phyloP scores from a whole-genome alignment of 148 eudicot species.

The Linanthus parryae region DNA sequence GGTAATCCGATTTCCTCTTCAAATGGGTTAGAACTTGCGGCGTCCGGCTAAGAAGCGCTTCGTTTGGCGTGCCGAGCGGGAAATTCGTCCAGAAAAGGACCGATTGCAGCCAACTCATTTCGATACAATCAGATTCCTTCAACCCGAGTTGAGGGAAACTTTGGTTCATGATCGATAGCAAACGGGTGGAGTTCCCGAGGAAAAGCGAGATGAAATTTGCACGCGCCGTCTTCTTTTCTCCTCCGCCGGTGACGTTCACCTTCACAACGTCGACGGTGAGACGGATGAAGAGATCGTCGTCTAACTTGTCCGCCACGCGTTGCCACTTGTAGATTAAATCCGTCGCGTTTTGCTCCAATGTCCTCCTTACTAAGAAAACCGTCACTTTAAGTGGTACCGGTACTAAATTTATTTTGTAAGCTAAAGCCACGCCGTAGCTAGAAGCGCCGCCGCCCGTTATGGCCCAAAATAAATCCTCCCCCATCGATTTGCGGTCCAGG shows the following conservation, averaged over 20 bases:
- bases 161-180: conserved; percentile 18
- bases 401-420: conserved; percentile 20
- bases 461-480: too few species aligned
- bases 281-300: conserved; percentile 28
- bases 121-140: conserved; percentile 18
- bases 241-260: neutral
- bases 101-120: conserved; percentile 37
- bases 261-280: conserved; percentile 7
- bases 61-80: conserved; percentile 11
- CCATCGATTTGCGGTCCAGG: neutral
- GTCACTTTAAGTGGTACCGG: conserved; percentile 19
- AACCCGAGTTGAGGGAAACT: conserved; percentile 32
- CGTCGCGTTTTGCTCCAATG: conserved; percentile 18
- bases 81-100: conserved; percentile 18
- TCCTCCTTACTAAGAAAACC: conserved; percentile 19
- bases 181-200: conserved; percentile 21
- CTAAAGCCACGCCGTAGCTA: conserved; percentile 26
- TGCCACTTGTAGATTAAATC: conserved; percentile 32
- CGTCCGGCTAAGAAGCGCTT: conserved; percentile 15
- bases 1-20: conserved; percentile 24
- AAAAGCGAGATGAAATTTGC: conserved; percentile 20
- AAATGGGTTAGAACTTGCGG: conserved; percentile 12
- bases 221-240: conserved; percentile 6
- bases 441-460: too few species aligned
- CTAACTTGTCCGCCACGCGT: conserved; percentile 15